Evolutionary conservation across 2,329 filamentous ascomycete species (phyloP), one percentile per base, ranked within the genome.

Genomic region (Calonectria naviculata): DNA sequence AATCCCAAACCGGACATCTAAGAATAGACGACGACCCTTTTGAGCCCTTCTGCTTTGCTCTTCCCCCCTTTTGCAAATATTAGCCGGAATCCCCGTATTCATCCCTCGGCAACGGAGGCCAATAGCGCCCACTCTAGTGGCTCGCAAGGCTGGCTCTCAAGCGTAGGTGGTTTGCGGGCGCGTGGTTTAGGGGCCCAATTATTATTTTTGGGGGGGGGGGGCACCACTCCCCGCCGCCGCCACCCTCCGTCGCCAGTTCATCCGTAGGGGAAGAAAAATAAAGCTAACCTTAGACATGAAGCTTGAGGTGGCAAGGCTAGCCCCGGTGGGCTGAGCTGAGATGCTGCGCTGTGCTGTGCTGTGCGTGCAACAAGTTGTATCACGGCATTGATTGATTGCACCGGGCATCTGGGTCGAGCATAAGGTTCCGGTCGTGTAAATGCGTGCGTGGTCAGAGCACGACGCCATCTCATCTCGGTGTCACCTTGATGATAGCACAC

Each of bases 251-350:
- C n/a, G 42, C 49, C 49, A 36, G 52, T 56, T 56, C 52, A 31
- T 56, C 52, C 52, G 52, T 12, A 13, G 21, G 31, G 6, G 34
- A 36, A 36, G 34, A 7, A 36, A 15, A n/a, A 31, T 15, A 31
- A 58, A 58, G 38, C 38, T 58, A 58, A 58, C 31, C 31, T 58
- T 58, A 34, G 13, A 38, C 38, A 58, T 58, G 52, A 58, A 58
- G 34, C 21, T 58, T 58, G 31, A 9, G n/a, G 28, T n/a, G 47
- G 47, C 13, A 4, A 17, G 9, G 31, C 52, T 58, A 58, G 21
- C 52, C n/a, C n/a, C n/a, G 52, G 52, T 31, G 28, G 38, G 52
- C 52, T 56, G 52, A 56, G 31, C 52, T 36, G 29, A 54, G 47
- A 7, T 21, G 47, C 8, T 26, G 24, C 24, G 47, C 47, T 29